Evolutionary conservation across 73 alveolate genomes (phyloP).

Genomic region (Blepharisma stoltei): DNA sequence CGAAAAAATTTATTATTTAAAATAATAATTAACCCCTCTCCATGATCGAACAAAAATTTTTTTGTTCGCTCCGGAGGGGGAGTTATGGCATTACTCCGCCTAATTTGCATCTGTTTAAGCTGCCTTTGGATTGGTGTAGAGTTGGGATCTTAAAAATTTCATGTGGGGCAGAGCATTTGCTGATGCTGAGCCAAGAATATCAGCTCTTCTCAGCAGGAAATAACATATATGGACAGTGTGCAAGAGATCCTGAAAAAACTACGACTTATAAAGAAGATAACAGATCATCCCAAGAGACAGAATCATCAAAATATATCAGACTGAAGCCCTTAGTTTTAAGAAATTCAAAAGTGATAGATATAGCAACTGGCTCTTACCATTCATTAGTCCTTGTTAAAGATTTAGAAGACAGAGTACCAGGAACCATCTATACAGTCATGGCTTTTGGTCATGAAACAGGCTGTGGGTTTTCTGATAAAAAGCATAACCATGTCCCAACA

Average conservation of each 20-base stretch:
- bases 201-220: not conserved
- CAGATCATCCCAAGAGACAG: not conserved
- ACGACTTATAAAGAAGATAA: not conserved
- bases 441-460: constrained; percentile 13
- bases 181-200: not conserved
- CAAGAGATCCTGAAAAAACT: not conserved
- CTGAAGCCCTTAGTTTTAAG: not conserved
- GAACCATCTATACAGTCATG: not conserved
- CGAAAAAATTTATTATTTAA: too few species aligned
- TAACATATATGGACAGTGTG: constrained; percentile 24
- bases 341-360: not conserved
- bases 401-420: too few species aligned
- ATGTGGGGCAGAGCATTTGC: constrained; percentile 7
- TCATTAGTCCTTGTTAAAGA: not conserved
- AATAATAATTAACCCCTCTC: too few species aligned
- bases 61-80: too few species aligned
- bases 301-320: not conserved
- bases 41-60: too few species aligned
- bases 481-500: constrained; percentile 2
- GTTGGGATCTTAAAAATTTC: constrained; percentile 7
- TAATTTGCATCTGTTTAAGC: not conserved
- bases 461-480: not conserved
- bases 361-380: not conserved
- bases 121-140: not conserved
- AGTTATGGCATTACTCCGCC: constrained; percentile 6